Evolutionary conservation across 169 alveolate species (phyloP), one percentile per base, ranked within the genome.

Genomic region (Miamiensis avidus): DNA sequence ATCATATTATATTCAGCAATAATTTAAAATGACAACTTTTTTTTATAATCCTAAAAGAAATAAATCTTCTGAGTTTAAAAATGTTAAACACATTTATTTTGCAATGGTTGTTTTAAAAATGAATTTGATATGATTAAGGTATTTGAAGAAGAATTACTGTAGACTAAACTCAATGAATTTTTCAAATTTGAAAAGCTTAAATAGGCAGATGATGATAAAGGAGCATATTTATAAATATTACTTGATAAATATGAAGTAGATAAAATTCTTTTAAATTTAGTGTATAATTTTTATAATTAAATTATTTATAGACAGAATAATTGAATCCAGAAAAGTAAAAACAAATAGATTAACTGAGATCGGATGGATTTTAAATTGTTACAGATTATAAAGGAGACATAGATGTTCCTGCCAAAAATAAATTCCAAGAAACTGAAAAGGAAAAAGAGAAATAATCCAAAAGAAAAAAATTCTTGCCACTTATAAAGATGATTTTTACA

Each of bases 81-180:
- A 25, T 28, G 84, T 64, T 26, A 79, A 64, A 74, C 34, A 28
- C 29, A 79, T 86, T 31, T 82, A 86, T 75, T 83, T 86, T 31
- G 90, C 87, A 65, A 31, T 86, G 27, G 83, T 86, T 28, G 87
- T 86, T 86, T 86, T 34, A 86, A 86, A 69, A 86, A 86, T 81
- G 90, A 86, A 81, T 86, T 28, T 81, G 90, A 86, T 86, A 30
- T 86, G 75, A 86, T 86, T 0, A 64, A 81, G 74, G 81, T 86
- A 31, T 86, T 86, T 65, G 65, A 79, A 33, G 75, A 72, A 34
- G 90, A 86, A 20, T 74, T 74, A 15, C 81, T 86, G 30, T 75
- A 86, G 31, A 31, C 74, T 29, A 79, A 64, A 65, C 72, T 86
- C 1, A 69, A 86, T 16, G 34, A 28, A 29, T 79, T 34, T 34